Evolutionary conservation across 495 filamentous ascomycete genomes (phyloP).

Genomic region (Aspergillus wentii): DNA sequence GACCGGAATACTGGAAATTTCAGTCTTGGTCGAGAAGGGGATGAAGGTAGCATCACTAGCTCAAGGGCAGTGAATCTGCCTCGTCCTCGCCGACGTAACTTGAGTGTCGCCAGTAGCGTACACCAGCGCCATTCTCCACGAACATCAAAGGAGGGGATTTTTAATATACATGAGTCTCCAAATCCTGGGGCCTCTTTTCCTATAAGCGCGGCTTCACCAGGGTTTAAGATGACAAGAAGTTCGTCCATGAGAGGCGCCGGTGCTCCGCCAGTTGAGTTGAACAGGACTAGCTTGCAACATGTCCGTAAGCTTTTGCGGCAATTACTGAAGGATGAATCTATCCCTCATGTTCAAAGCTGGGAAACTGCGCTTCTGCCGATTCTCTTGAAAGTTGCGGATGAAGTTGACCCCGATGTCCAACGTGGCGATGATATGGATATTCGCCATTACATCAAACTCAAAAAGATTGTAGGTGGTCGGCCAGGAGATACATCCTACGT

Average conservation of each 20-base stretch:
- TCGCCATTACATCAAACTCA: conserved; percentile 96
- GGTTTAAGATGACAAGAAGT: conserved; percentile 67
- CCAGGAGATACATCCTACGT: conserved; percentile 92
- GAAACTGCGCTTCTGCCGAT: conserved; percentile 90
- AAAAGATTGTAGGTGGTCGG: conserved; percentile 85
- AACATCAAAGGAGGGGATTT: conserved; percentile 36
- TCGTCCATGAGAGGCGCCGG: conserved; percentile 77
- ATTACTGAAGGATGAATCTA: conserved; percentile 68
- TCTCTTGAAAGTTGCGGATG: conserved; percentile 84
- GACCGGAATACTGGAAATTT: conserved; percentile 64
- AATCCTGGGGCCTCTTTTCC: conserved; percentile 14
- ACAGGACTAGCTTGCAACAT: conserved; percentile 80
- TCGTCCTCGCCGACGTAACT: conserved; percentile 61
- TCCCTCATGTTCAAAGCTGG: conserved; percentile 73
- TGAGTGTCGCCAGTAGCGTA: conserved; percentile 68
- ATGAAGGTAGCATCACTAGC: conserved; percentile 55
- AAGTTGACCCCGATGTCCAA: conserved; percentile 89
- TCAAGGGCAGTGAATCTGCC: conserved; percentile 49
- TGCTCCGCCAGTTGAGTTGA: conserved; percentile 74
- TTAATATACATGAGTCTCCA: conserved; percentile 25
- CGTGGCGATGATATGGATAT: conserved; percentile 94
- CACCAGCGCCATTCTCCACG: conserved; percentile 68
- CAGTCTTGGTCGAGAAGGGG: conserved; percentile 56
- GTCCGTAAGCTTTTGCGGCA: conserved; percentile 80
- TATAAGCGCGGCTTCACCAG: conserved; percentile 19